Conservation (phyloP, 495 filamentous ascomycete species). For the Aspergillus diversus region DNA sequence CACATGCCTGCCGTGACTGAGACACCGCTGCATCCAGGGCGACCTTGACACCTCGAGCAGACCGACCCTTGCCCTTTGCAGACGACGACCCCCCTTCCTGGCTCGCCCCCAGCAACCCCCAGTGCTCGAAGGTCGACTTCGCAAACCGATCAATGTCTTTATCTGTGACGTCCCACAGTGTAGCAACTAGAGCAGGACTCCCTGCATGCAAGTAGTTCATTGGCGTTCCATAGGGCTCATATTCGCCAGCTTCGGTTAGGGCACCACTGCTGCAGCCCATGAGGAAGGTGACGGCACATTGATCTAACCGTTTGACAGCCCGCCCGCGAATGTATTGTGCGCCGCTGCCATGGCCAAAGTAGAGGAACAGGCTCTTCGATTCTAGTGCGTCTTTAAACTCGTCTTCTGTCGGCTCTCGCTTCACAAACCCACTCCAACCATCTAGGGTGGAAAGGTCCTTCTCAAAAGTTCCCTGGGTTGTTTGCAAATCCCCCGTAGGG, state of each 20-base stretch:
- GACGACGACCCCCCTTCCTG: neutral
- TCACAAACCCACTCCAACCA: slow-evolving; percentile 67
- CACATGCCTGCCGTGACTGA: slow-evolving; percentile 70
- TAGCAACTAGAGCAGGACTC: slow-evolving; percentile 80
- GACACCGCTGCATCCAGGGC: slow-evolving; percentile 79
- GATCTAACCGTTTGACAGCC: slow-evolving; percentile 75
- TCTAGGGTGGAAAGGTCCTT: slow-evolving; percentile 57
- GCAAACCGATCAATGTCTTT: slow-evolving; percentile 94
- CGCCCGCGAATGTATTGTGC: slow-evolving; percentile 86
- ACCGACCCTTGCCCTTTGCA: neutral
- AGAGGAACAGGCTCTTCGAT: slow-evolving; percentile 71
- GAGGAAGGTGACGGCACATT: slow-evolving; percentile 79
- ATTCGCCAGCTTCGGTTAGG: slow-evolving; percentile 79
- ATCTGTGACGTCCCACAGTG: slow-evolving; percentile 97
- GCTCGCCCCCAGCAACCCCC: slow-evolving; percentile 67
- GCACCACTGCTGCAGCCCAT: slow-evolving; percentile 89
- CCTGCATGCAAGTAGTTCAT: slow-evolving; percentile 89
- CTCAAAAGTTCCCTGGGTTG: slow-evolving; percentile 78
- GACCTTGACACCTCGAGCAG: slow-evolving; percentile 5
- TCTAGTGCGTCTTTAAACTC: slow-evolving; percentile 70
- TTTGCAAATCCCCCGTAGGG: slow-evolving; percentile 75
- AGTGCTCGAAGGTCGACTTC: slow-evolving; percentile 72
- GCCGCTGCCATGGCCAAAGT: slow-evolving; percentile 96
- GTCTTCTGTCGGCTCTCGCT: slow-evolving; percentile 70
- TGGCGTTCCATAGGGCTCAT: slow-evolving; percentile 86